phyloP scores from a whole-genome alignment of 768 basidiomycete species.

The Favolaschia claudopus region DNA sequence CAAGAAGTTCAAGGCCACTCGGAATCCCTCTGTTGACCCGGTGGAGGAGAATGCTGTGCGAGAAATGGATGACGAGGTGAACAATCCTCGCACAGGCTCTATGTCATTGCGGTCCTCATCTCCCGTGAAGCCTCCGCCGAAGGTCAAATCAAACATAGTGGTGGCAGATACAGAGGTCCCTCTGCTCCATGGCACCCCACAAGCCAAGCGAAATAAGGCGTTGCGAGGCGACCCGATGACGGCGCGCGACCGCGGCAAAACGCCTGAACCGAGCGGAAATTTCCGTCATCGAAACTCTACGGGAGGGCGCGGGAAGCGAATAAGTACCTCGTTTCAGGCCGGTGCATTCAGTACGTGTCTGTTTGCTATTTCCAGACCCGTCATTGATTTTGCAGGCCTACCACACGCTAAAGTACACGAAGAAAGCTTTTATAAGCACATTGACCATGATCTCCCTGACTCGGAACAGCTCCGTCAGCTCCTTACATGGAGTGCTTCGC shows the following conservation, averaged over 20 bases:
- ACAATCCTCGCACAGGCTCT: constrained; percentile 57
- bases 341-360: constrained; percentile 74
- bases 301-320: constrained; percentile 73
- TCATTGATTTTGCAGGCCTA: constrained; percentile 58
- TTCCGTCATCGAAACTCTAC: constrained; percentile 68
- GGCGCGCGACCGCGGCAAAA: constrained; percentile 41
- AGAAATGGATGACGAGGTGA: constrained; percentile 76
- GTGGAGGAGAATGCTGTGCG: constrained; percentile 74
- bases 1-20: constrained; percentile 39
- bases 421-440: constrained; percentile 79
- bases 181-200: constrained; percentile 68
- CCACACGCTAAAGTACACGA: constrained; percentile 78
- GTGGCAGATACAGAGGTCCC: constrained; percentile 57
- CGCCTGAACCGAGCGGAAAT: constrained; percentile 33
- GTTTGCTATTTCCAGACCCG: background rate
- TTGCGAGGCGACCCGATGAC: constrained; percentile 63
- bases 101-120: constrained; percentile 46
- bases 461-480: constrained; percentile 75
- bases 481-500: constrained; percentile 77
- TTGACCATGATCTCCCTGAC: constrained; percentile 79
- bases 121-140: constrained; percentile 32
- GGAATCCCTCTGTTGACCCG: constrained; percentile 46
- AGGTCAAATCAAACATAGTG: constrained; percentile 33
- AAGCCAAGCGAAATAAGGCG: constrained; percentile 70
- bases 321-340: constrained; percentile 71